Base-by-base conservation (phyloP, 805 yeast species). In the Maudiozyma saulgeensis region DNA sequence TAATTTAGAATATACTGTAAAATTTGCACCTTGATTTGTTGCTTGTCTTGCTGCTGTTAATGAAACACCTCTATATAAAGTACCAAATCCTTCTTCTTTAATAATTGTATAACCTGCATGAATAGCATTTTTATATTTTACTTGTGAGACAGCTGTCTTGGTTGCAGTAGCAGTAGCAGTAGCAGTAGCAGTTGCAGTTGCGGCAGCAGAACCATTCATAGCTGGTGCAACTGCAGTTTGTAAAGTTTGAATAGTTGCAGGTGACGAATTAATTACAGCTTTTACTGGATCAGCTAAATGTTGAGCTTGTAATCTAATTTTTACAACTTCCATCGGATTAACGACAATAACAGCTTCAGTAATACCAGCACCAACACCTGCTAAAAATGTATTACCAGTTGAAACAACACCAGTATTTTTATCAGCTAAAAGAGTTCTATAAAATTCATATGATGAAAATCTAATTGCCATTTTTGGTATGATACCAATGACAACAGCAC, bases 381-480 rank as follows among this genome's bases (percentile, higher is more conserved):
- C 90, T 46, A 86, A 56, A 64, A 91, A 91, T 11, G 90, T 87
- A 59, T 80, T 77, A 44, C 79, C 78, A 5, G 96, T 85, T 41
- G 85, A 65, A 49, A 88, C 81, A 12, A 73, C 69, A 25, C 88
- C 84, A 48, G 86, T 79, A 46, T 74, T 74, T 45, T 68, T 66
- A 51, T 80, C 78, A 37, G 79, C 77, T 54, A 91, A 75, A 50
- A 80, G 67, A 12, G 81, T 74, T 69, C 95, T 82, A 74, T 84
- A 87, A 62, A 81, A 83, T 71, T 91, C 98, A 66, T 89, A 91
- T 3, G 97, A 86, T 41, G 96, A 84, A 73, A 91, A 91, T 64
- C 99, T 78, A 56, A 91, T 87, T 35, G 96, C 98, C 99, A 91
- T 91, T 67, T 91, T 91, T 50, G 99, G 99, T 47, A 91, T 96